Base-by-base conservation (phyloP, 2,329 filamentous ascomycete genomes). In the Fusarium chaquense region DNA sequence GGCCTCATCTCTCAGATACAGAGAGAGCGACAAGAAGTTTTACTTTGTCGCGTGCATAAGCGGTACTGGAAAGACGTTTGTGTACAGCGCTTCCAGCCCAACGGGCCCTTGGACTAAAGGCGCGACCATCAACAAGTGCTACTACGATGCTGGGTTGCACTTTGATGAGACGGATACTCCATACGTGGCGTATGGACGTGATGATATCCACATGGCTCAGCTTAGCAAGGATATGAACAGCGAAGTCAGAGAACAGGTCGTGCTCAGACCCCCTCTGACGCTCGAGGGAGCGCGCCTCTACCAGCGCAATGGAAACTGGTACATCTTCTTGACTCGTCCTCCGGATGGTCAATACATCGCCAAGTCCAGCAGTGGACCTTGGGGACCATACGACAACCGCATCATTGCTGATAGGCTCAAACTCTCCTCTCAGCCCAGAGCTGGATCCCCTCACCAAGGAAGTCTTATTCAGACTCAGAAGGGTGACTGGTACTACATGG, bases 401-500 rank as follows among this genome's bases (percentile, higher is more conserved):
- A 77, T 89, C 0, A 76, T 83, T 13, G 72, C 82, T 16, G 71
- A 76, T 35, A 63, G 61, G 11, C 36, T 63, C 7, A 79, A 85
- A 13, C 43, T 68, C 0, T 76, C 81, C 0, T 84, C 85, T 0
- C 70, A 87, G 0, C 52, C 79, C 0, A 45, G 78, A 12, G 80
- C 81, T 1, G 85, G 85, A 2, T 75, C 74, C 15, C 81, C 83
- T 0, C 84, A 88, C 61, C 87, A 90, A 72, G 87, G 87, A 1
- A 83, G 83, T 16, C 76, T 89, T 4, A 82, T 89, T 1, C 80
- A 86, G 28, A 87, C 85, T 0, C 81, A 81, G 2, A 75, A 80
- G 9, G 84, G 84, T 0, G 76, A 84, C 16, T 89, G 87, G 86
- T 88, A 85, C 70, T 89, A 86, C 67, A 84, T 88, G 75, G 81